Base-by-base conservation (phyloP, 1,139 yeast genomes). In the Scheffersomyces cryptocercus region DNA sequence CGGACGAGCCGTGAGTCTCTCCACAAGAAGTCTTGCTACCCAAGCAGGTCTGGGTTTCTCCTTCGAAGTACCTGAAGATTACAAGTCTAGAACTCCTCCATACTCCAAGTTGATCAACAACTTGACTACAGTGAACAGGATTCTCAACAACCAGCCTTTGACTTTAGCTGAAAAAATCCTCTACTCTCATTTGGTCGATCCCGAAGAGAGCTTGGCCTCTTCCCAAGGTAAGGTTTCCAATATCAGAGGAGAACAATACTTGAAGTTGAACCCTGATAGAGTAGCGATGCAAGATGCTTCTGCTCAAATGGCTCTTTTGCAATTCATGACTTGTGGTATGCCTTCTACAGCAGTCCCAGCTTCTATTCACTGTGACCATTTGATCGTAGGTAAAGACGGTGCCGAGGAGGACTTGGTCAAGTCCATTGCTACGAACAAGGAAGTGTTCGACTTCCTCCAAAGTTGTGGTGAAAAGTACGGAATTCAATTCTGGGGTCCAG, bases 231-330 rank as follows among this genome's bases (percentile, higher is more conserved):
- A 73, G 46, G 68, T 81, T 8, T 61, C 73, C 39, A 76, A 82
- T 47, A 79, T 91, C 52, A 80, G 99, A 58, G 99, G 99, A 41
- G 65, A 80, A 48, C 81, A 88, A 47, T 93, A 93, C 64, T 79
- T 93, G 62, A 93, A 93, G 73, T 77, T 93, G 56, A 80, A 84
- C 61, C 99, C 99, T n/a, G 99, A 93, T 64, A 80, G 99, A 59
- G 99, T 93, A 15, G 99, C 99, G 24, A 91, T 91, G 97, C 99
- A 93, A 73, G 99, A 93, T 71, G 99, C 99, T 1, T 87, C 96
- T 20, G 99, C 99, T 2, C 99, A 93, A 70, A 93, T 91, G 88
- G 99, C 99, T 2, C 73, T 93, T 51, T 73, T 93, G 52, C 99
- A 93, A 69, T 93, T 93, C 68, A 91, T 93, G 95, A 89, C 98